Evolutionary conservation across 495 filamentous ascomycete genomes (phyloP).

Genomic region (Astrocystis sublimbata): DNA sequence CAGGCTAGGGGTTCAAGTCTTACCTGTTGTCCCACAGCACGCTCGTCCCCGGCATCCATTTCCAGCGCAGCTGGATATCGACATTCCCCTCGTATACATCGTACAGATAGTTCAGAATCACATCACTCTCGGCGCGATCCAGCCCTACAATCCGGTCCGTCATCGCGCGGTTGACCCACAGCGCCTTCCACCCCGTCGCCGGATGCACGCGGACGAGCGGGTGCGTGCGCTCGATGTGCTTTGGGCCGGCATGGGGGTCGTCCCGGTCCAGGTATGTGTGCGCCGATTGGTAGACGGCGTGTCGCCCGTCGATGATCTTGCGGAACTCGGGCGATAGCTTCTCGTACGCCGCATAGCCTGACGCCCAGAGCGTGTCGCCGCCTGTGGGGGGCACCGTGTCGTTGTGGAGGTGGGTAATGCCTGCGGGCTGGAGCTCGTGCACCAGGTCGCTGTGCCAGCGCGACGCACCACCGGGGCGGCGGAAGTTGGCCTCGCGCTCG

Average conservation of each 20-base stretch:
- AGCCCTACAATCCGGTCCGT: conserved; percentile 65
- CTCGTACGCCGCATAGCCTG: conserved; percentile 69
- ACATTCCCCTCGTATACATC: conserved; percentile 65
- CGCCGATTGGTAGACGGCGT: conserved; percentile 66
- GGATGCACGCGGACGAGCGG: conserved; percentile 71
- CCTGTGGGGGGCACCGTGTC: conserved; percentile 65
- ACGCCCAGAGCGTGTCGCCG: conserved; percentile 73
- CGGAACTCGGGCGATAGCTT: conserved; percentile 70
- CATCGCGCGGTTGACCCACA: conserved; percentile 70
- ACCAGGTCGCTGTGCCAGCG: conserved; percentile 72
- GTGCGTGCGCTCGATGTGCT: conserved; percentile 64
- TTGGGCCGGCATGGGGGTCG: conserved; percentile 60
- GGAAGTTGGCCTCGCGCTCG: conserved; percentile 57
- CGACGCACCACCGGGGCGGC: conserved; percentile 63
- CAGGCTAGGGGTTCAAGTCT: conserved; percentile 16
- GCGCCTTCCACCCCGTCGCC: conserved; percentile 68
- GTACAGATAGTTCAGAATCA: conserved; percentile 67
- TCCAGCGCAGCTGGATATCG: conserved; percentile 69
- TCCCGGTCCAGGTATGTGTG: conserved; percentile 68
- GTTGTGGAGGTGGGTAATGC: conserved; percentile 69
- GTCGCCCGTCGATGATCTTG: conserved; percentile 67
- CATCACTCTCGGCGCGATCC: conserved; percentile 64
- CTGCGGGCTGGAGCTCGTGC: conserved; percentile 69
- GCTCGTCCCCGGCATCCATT: conserved; percentile 62
- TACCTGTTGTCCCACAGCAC: conserved; percentile 67